These are phyloP conservation scores for Colletotrichum sp. DNA, from an alignment of 2,329 filamentous ascomycete genomes.

Conservation along the genomic window DNA sequence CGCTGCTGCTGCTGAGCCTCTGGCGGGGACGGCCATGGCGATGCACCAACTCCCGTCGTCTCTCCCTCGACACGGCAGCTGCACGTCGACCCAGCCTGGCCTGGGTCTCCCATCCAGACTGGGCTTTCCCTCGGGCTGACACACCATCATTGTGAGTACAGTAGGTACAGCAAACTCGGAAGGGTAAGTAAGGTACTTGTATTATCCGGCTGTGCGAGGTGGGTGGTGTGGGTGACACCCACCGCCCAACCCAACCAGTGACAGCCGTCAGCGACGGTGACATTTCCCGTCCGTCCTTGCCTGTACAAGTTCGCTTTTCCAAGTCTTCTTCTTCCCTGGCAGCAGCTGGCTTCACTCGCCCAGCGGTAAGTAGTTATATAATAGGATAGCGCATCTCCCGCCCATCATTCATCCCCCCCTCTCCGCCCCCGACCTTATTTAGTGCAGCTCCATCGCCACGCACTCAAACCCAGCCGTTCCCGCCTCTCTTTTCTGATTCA, in stretches of 20 bases:
- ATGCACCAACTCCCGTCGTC: neutral
- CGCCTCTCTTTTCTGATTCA: neutral
- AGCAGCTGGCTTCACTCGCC: neutral
- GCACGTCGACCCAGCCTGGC: constrained; percentile 4
- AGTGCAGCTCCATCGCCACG: neutral
- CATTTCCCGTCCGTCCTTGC: neutral
- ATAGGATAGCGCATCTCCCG: constrained; percentile 12
- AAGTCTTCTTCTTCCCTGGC: neutral
- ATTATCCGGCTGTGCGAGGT: neutral
- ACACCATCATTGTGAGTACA: neutral
- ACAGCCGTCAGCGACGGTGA: neutral
- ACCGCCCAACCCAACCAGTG: neutral
- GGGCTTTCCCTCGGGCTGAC: constrained; percentile 1
- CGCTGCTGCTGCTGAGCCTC: neutral
- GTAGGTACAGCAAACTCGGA: neutral
- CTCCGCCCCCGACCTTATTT: neutral
- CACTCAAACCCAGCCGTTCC: neutral
- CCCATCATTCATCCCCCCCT: neutral
- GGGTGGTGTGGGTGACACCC: neutral
- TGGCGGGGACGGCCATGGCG: neutral
- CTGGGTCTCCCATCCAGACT: constrained; percentile 11
- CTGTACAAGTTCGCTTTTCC: neutral
- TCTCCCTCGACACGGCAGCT: neutral
- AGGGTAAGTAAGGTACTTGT: neutral
- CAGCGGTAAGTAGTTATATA: neutral